Percentiles rank a stretch among this genome's conserved stretches.
Evolutionary conservation across 805 yeast species (phyloP).

Genomic region (Candida ascalaphidarum): DNA sequence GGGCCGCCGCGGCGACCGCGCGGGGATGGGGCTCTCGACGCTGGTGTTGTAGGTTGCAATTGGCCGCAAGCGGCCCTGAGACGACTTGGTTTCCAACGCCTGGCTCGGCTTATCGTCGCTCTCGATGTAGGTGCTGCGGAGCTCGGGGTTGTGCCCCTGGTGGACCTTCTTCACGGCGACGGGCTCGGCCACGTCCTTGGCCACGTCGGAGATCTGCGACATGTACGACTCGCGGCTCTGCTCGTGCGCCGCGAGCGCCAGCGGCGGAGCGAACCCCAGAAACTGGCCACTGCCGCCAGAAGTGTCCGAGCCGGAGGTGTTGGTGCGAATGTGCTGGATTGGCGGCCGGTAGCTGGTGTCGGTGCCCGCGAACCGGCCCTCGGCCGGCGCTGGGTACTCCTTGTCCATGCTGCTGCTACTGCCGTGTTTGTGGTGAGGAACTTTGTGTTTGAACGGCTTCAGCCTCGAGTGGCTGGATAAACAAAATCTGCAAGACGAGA

Average conservation of each 20-base stretch:
- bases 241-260: neutral
- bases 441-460: too few relatives aligned
- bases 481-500: too few relatives aligned
- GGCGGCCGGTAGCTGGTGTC: neutral
- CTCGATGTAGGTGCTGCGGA: too few relatives aligned
- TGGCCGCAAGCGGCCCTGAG: conserved; percentile 18
- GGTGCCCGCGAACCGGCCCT: neutral
- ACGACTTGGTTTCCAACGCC: too few relatives aligned
- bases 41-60: conserved; percentile 22
- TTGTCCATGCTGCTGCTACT: neutral
- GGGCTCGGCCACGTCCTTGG: conserved; percentile 11
- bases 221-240: conserved; percentile 10
- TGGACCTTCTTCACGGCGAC: conserved; percentile 13
- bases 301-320: too few relatives aligned
- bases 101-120: too few relatives aligned
- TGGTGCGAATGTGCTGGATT: neutral
- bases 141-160: too few relatives aligned
- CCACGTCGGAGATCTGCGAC: conserved; percentile 12
- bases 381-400: neutral
- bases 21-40: conserved; percentile 28
- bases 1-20: conserved; percentile 31
- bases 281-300: neutral
- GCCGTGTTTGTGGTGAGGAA: too few relatives aligned
- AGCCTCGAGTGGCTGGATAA: too few relatives aligned
- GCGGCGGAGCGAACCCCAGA: neutral